Evolutionary conservation across 2,329 filamentous ascomycete genomes (phyloP), one percentile per base, ranked within the genome.

Genomic region (Paracorniculantispora psalliotae): DNA sequence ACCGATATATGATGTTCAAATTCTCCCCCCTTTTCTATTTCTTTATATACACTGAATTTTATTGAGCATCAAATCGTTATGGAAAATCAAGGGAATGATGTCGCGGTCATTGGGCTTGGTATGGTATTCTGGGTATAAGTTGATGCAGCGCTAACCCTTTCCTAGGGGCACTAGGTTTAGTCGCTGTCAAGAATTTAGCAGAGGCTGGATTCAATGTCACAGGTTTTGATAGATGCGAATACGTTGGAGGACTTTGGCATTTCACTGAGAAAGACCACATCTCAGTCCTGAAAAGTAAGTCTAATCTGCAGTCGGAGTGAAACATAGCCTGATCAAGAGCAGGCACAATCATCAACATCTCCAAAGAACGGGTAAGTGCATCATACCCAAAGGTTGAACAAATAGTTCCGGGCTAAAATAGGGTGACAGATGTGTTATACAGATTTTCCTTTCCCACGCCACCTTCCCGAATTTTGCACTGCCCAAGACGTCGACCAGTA

Each of bases 161-260:
- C 17, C 5, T 37, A 37, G 33, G 33, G 12, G 33, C 33, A 37
- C 10, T 37, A 37, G 33, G 33, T 4, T 15, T 37, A 15, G 33
- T 37, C 33, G 66, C 73, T 6, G 65, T 76, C 54, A 79, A 79
- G 64, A 73, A 73, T 39, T 61, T 79, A 19, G 63, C 70, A 3
- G 76, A 79, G 59, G 75, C 77, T 64, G 75, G 75, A 13, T 79
- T 78, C 56, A 63, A 77, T 8, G 76, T 72, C 12, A 69, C 71
- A 1, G 77, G 72, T 2, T 79, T 79, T 49, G 77, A 79, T 51
- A 67, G 71, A 39, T 73, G 73, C 57, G 59, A 65, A 46, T 72
- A 71, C 57, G 63, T 77, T 21, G 77, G 77, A 12, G 77, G 77
- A 0, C 63, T 79, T 1, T 79, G 77, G 76, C 68, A 73, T 44